Conservation (phyloP, 1,139 yeast species). For the Taiozyma sp. region DNA sequence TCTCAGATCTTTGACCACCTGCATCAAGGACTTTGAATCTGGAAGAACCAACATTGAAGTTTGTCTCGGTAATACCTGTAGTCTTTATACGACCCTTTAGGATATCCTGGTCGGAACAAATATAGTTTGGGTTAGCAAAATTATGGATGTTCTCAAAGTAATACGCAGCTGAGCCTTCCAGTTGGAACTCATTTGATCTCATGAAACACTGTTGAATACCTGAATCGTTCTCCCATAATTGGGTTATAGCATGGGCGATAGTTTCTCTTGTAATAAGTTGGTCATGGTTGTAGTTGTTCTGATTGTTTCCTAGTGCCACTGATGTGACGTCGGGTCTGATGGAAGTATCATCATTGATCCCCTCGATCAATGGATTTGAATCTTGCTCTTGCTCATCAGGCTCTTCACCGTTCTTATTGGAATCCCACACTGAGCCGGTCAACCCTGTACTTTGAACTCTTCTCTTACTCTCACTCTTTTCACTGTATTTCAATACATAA, state of each 20-base stretch:
- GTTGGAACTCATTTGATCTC: conserved; percentile 71
- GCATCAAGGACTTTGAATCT: conserved; percentile 84
- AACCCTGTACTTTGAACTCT: conserved; percentile 50
- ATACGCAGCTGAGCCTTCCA: conserved; percentile 75
- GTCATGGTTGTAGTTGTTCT: conserved; percentile 9
- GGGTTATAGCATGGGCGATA: conserved; percentile 62
- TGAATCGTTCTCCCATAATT: conserved; percentile 61
- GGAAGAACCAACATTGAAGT: conserved; percentile 60
- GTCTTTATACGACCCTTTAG: conserved; percentile 90
- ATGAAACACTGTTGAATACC: conserved; percentile 61
- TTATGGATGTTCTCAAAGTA: conserved; percentile 65
- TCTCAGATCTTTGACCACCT: conserved; percentile 94
- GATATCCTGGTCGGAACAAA: conserved; percentile 78
- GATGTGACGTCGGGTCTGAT: conserved; percentile 23
- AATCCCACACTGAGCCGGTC: conserved; percentile 42
- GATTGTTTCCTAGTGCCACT: conserved; percentile 5
- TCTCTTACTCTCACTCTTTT: conserved; percentile 44
- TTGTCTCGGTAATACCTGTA: conserved; percentile 90
- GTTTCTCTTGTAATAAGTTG: conserved; percentile 29
- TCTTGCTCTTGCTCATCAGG: conserved; percentile 2
- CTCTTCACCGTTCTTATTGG: conserved; percentile 9
- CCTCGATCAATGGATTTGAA: conserved; percentile 19
- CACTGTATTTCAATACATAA: conserved; percentile 58
- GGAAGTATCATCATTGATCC: conserved; percentile 25
- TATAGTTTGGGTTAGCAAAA: conserved; percentile 59